These are phyloP conservation scores for Coemansia sp. DNA, from an alignment of 192 early-diverging fungal species.

Conservation along the genomic window DNA sequence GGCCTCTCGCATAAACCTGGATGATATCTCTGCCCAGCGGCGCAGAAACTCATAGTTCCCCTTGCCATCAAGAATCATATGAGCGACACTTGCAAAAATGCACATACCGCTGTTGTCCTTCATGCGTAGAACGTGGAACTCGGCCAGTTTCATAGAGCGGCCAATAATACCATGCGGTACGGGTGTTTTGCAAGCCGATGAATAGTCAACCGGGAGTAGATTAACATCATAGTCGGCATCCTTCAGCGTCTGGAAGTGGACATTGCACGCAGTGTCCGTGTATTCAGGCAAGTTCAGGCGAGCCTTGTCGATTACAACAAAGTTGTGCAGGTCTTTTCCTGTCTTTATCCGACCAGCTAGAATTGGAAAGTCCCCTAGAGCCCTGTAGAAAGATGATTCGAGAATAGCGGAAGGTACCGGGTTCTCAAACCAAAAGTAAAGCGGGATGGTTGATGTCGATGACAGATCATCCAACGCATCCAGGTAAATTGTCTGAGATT, in stretches of 20 bases:
- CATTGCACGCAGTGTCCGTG: constrained; percentile 8
- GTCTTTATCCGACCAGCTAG: constrained; percentile 10
- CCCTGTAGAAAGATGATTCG: constrained; percentile 13
- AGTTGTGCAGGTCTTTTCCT: neutral
- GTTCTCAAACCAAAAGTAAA: constrained; percentile 18
- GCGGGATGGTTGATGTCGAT: constrained; percentile 7
- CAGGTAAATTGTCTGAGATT: constrained; percentile 12
- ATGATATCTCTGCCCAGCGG: constrained; percentile 20
- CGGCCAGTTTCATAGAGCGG: constrained; percentile 11
- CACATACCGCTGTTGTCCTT: constrained; percentile 25
- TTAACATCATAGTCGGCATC: constrained; percentile 3
- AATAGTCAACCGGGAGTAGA: neutral
- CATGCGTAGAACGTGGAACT: constrained; percentile 12
- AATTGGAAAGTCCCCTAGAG: constrained; percentile 22
- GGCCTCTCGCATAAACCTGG: neutral
- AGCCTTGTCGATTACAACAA: constrained; percentile 7
- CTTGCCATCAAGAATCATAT: constrained; percentile 14
- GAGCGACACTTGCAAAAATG: constrained; percentile 16
- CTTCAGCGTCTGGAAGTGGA: constrained; percentile 10
- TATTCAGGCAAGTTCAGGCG: constrained; percentile 30
- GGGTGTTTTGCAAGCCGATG: neutral
- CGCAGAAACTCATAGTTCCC: constrained; percentile 22
- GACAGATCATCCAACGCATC: constrained; percentile 6
- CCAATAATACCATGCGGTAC: neutral
- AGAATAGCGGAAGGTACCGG: constrained; percentile 8